Evolutionary conservation across 352 stramenopile species (phyloP).

Genomic region (Pythium diclinum): DNA sequence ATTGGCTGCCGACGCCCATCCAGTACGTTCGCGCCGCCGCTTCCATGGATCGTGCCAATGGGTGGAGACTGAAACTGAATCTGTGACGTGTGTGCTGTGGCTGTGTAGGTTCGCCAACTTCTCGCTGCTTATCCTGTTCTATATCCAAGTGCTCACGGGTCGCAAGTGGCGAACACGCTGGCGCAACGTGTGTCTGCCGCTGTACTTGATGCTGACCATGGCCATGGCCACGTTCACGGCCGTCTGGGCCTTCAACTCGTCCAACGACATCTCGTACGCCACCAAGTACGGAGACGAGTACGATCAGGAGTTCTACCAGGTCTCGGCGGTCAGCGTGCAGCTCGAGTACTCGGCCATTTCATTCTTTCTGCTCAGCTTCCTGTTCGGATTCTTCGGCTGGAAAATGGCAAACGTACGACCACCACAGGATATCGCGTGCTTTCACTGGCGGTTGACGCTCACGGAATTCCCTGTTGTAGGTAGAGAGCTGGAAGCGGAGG

Average conservation of each 20-base stretch:
- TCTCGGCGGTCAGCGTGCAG: constrained; percentile 75
- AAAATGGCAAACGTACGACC: constrained; percentile 60
- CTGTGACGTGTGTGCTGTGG: constrained; percentile 7
- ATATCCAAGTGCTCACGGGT: constrained; percentile 85
- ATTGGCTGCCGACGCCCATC: constrained; percentile 84
- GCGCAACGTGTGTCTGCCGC: constrained; percentile 77
- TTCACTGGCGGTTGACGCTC: neutral
- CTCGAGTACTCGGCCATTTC: constrained; percentile 80
- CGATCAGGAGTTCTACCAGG: constrained; percentile 79
- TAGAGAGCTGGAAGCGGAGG: constrained; percentile 74
- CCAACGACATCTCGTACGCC: constrained; percentile 76
- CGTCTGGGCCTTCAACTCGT: constrained; percentile 85
- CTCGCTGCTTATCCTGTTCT: constrained; percentile 84
- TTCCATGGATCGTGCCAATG: neutral
- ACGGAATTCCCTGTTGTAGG: constrained; percentile 23
- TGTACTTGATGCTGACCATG: constrained; percentile 80
- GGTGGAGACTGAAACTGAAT: neutral
- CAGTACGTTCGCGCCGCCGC: constrained; percentile 34
- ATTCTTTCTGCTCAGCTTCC: constrained; percentile 74
- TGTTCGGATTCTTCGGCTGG: constrained; percentile 86
- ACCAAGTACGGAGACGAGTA: constrained; percentile 67
- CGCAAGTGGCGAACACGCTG: constrained; percentile 67
- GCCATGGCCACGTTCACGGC: constrained; percentile 83
- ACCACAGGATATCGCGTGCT: neutral
- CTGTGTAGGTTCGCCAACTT: constrained; percentile 76